Conservation (phyloP, 1,284 basidiomycete genomes). For the Pseudozyma sp. region DNA sequence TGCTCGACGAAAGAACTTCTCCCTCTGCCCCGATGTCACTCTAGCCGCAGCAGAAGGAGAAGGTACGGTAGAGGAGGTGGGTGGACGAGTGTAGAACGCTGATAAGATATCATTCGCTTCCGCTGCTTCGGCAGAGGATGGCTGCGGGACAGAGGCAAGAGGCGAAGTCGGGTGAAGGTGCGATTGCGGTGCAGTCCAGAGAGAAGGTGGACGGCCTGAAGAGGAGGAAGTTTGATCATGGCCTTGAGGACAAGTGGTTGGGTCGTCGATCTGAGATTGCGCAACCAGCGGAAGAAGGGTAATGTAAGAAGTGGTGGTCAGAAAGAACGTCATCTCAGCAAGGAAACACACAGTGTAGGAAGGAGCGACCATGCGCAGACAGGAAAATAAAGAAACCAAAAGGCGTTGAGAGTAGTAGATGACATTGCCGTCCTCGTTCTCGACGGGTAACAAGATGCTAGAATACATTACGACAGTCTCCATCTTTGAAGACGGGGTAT, state of each 20-base stretch:
- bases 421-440: too few relatives aligned
- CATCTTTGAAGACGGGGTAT: too few relatives aligned
- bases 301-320: background rate
- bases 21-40: conserved; percentile 8
- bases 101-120: conserved; percentile 18
- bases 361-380: conserved; percentile 3
- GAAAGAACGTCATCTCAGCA: background rate
- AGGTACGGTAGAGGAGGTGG: conserved; percentile 3
- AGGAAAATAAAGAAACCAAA: background rate
- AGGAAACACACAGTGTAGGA: background rate
- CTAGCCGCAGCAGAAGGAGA: background rate
- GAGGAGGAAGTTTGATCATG: background rate
- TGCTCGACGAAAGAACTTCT: conserved; percentile 43
- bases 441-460: background rate
- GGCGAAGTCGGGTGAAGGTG: conserved; percentile 30
- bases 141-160: background rate
- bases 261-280: conserved; percentile 15
- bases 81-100: conserved; percentile 33
- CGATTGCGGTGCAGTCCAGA: conserved; percentile 41
- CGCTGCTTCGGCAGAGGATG: conserved; percentile 2
- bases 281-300: background rate
- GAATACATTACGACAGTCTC: conserved; percentile 5
- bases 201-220: background rate
- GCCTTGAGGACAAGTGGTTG: conserved; percentile 14
- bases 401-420: background rate